These are phyloP conservation scores for Clonostachys rosea DNA, from an alignment of 2,329 filamentous ascomycete species.

Conservation along the genomic window DNA sequence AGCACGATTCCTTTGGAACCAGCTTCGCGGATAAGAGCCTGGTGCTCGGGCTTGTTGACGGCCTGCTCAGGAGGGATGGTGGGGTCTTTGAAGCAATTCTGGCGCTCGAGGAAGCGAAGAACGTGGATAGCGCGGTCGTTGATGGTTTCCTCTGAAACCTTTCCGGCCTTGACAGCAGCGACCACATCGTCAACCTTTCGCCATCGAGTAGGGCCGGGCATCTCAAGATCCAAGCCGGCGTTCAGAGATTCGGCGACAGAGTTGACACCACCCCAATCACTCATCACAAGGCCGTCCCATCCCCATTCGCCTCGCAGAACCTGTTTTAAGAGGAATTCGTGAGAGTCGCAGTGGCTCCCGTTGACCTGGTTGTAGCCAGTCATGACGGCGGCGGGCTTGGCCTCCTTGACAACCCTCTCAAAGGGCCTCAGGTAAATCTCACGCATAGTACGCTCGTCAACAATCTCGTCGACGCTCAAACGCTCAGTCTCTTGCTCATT, in stretches of 20 bases:
- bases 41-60: constrained; percentile 13
- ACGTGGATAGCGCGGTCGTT: constrained; percentile 18
- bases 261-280: constrained; percentile 36
- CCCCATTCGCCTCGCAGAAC: constrained; percentile 37
- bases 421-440: constrained; percentile 38
- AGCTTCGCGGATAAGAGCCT: constrained; percentile 13
- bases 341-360: constrained; percentile 33
- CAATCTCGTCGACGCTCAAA: constrained; percentile 17
- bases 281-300: constrained; percentile 38
- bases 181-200: constrained; percentile 13
- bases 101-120: constrained; percentile 17
- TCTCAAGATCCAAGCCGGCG: constrained; percentile 22
- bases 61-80: constrained; percentile 6
- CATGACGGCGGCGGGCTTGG: constrained; percentile 36
- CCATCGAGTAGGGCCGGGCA: constrained; percentile 24
- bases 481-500: constrained; percentile 30
- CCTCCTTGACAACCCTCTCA: constrained; percentile 33
- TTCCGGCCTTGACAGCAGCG: constrained; percentile 13
- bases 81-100: constrained; percentile 12
- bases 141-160: constrained; percentile 12
- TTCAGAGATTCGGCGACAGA: constrained; percentile 23
- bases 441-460: constrained; percentile 19
- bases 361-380: constrained; percentile 42
- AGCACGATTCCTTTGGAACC: constrained; percentile 52
- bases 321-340: constrained; percentile 27